Evolutionary conservation across 306 rosid genomes (phyloP), one percentile per base, ranked within the genome.

Genomic region (Pterocarpus santalinus): DNA sequence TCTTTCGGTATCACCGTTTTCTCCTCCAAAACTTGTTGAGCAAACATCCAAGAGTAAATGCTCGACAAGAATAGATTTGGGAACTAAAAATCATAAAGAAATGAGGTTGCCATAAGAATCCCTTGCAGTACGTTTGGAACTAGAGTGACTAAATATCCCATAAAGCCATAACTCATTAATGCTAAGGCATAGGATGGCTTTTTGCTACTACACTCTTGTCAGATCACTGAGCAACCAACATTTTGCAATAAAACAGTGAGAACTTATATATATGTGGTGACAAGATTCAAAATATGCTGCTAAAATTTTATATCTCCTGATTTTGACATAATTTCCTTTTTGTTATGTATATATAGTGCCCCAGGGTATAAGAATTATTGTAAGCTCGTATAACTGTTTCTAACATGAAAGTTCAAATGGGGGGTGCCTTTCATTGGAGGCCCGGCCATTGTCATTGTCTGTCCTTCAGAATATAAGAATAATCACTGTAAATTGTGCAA

Each of bases 21-120:
- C 33, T 17, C 14, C 8, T 43, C 61, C 30, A 76, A 76, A 65
- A 56, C 43, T 17, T 65, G 30, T 33, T n/a, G 5, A 6, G 5
- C 28, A 65, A 39, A 33, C 44, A 32, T 32, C 11, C 62, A 63
- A 43, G 32, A 30, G 44, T 46, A 66, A 65, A 28, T 14, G 56
- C 30, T 14, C 78, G 49, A 17, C 22, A 61, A 65, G 9, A n/a
- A 2, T 44, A 69, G 51, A 58, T 69, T 60, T 58, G 41, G 71
- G 1, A n/a, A 38, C 1, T 11, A 34, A 34, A 52, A 44, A 13
- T n/a, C 17, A 9, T 33, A 6, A 46, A 57, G 35, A 32, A 46
- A 47, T 57, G 46, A 32, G 0, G 10, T 71, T 4, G 6, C 52
- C 61, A 30, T 16, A 32, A 16, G 68, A 78, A 67, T 41, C 44